phyloP scores from a whole-genome alignment of 371 early-diverging fungal genomes.

The Rhizopus microsporus region DNA sequence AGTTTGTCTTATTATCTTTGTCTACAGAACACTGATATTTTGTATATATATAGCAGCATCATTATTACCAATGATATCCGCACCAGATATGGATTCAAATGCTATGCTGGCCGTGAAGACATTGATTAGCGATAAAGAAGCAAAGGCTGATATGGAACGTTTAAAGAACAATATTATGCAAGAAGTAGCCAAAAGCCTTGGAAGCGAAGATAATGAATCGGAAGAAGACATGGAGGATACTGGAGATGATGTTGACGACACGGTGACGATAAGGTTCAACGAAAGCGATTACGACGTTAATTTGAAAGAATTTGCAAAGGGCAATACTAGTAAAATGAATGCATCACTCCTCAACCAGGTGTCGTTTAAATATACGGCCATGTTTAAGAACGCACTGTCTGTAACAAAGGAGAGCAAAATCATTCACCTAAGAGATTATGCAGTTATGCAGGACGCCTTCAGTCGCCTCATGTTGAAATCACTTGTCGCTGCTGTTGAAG shows the following conservation, averaged over 20 bases:
- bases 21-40: not conserved
- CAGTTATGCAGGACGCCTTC: slow-evolving; percentile 43
- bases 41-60: slow-evolving; percentile 7
- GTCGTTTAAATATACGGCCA: slow-evolving; percentile 14
- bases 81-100: slow-evolving; percentile 19
- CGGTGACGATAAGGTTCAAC: slow-evolving; percentile 8
- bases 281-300: not conserved
- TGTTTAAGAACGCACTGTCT: slow-evolving; percentile 19
- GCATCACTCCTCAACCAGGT: slow-evolving; percentile 9
- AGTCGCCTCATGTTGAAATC: slow-evolving; percentile 41
- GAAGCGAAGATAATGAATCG: slow-evolving; percentile 15
- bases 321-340: slow-evolving; percentile 2
- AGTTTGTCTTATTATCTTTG: slow-evolving; percentile 11
- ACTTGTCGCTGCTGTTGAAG: slow-evolving; percentile 41
- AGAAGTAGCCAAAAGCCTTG: slow-evolving; percentile 1
- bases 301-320: not conserved
- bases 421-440: slow-evolving; percentile 52
- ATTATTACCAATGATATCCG: slow-evolving; percentile 17
- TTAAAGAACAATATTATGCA: not conserved
- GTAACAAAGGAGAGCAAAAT: slow-evolving; percentile 21
- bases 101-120: slow-evolving; percentile 14
- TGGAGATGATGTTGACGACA: slow-evolving; percentile 4
- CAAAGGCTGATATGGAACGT: not conserved
- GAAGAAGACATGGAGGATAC: slow-evolving; percentile 7
- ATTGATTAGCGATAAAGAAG: slow-evolving; percentile 6